Evolutionary conservation across 257 asterid genomes (phyloP).

Genomic region (Perilla frutescens): DNA sequence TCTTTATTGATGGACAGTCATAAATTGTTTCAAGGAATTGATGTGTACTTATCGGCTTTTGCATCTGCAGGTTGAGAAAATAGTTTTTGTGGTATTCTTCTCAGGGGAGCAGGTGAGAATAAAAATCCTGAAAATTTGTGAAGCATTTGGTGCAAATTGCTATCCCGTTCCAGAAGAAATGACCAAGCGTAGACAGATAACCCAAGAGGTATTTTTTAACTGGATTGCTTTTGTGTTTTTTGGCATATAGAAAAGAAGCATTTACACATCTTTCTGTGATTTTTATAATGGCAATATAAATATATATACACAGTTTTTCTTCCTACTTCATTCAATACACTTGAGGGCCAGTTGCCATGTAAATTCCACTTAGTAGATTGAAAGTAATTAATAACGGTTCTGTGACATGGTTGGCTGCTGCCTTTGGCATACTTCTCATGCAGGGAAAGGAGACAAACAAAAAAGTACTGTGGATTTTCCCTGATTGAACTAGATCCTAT

Average conservation of each 20-base stretch:
- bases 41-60: constrained; percentile 37
- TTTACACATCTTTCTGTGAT: constrained; percentile 7
- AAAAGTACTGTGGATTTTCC: not conserved
- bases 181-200: constrained; percentile 81
- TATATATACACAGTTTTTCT: not conserved
- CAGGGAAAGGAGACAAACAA: not conserved
- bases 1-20: constrained; percentile 30
- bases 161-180: constrained; percentile 94
- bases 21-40: constrained; percentile 26
- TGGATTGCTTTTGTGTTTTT: constrained; percentile 33
- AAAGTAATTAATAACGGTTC: constrained; percentile 5
- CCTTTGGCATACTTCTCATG: constrained; percentile 12
- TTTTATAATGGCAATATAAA: not conserved
- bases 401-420: not conserved
- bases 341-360: constrained; percentile 1
- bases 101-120: constrained; percentile 98
- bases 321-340: constrained; percentile 25
- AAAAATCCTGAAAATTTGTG: constrained; percentile 92
- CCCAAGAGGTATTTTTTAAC: constrained; percentile 69
- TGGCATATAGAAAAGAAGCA: constrained; percentile 32
- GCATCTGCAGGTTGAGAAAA: constrained; percentile 88
- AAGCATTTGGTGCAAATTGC: constrained; percentile 96
- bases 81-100: constrained; percentile 92
- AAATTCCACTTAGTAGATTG: constrained; percentile 16
- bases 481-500: constrained; percentile 4